Evolutionary conservation across 352 stramenopile species (phyloP).

Genomic region (Pythium pyrilobum): DNA sequence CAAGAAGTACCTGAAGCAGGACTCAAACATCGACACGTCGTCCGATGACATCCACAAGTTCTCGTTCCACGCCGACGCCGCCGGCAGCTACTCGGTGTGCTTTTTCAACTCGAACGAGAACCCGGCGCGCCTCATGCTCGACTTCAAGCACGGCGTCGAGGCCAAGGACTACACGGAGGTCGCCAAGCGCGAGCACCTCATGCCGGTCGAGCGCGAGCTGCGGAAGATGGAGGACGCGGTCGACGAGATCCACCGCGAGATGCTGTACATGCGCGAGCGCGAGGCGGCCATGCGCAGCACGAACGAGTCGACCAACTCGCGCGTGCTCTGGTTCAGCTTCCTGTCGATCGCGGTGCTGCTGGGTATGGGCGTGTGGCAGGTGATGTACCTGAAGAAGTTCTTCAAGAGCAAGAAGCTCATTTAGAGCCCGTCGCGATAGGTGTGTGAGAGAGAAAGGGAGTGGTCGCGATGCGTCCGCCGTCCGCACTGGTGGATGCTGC

Average conservation of each 20-base stretch:
- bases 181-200: constrained; percentile 85
- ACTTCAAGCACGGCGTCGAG: constrained; percentile 86
- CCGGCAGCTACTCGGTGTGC: constrained; percentile 72
- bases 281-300: constrained; percentile 85
- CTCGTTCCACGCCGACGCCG: constrained; percentile 66
- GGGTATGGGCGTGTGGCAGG: constrained; percentile 83
- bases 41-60: constrained; percentile 82
- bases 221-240: constrained; percentile 88
- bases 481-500: too few species aligned
- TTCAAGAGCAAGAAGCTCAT: constrained; percentile 93
- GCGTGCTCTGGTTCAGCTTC: constrained; percentile 89
- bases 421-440: constrained; percentile 24
- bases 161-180: constrained; percentile 88
- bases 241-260: constrained; percentile 86
- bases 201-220: constrained; percentile 86
- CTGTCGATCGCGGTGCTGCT: constrained; percentile 84
- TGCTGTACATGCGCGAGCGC: constrained; percentile 88
- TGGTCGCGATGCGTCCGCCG: not conserved
- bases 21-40: constrained; percentile 78
- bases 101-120: constrained; percentile 82
- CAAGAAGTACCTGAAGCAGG: constrained; percentile 78
- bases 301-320: constrained; percentile 87
- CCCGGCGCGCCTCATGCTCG: constrained; percentile 65
- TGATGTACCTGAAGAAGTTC: constrained; percentile 89
- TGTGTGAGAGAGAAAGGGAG: not conserved